Base-by-base conservation (phyloP, 177 flowering plant species). In the Vitis hybrid region DNA sequence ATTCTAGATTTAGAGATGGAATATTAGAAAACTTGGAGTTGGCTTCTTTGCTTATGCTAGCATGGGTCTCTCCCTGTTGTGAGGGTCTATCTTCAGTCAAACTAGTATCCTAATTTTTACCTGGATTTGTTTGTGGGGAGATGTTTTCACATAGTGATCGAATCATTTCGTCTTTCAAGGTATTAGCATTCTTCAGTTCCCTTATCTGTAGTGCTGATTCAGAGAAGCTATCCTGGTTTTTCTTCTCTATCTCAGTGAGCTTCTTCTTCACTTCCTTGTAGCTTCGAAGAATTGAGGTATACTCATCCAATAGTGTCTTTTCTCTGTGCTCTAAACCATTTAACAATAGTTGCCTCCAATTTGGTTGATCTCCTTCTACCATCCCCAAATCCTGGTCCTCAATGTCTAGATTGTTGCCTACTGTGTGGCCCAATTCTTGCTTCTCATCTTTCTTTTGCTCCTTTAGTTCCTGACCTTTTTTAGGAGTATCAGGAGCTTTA, bases 251-350 rank as follows among this genome's bases (percentile, higher is more conserved):
- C 3, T 88, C 90, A 62, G 74, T 72, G 14, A 93, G 87, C 79
- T 84, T 87, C 81, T 71, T 84, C 81, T 84, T 93, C n/a, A 84
- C 78, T 11, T 90, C 92, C 72, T 86, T 91, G 52, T 81, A 89
- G 55, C 84, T 84, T n/a, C 79, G 70, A 40, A 92, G 87, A 69
- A 87, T 80, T 3, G 82, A 49, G 27, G 92, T 83, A 75, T 93
- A 93, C 81, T 90, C 93, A 13, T 83, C 81, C 56, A 94, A 76
- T 18, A 96, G 77, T 68, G 78, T 57, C 74, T 84, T 92, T 72
- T 92, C 98, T 69, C 91, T 82, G 50, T 88, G 88, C 49, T 90
- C 95, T 66, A 85, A 5, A 11, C 88, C 90, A 51, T 75, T 78
- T n/a, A 82, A 17, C 52, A 85, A 81, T 67, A 88, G 58, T 56